A percentile compares a stretch with the other conserved stretches of the same genome.
Conservation (phyloP, 495 filamentous ascomycete species). For the Aspergillus bertholletiae region DNA sequence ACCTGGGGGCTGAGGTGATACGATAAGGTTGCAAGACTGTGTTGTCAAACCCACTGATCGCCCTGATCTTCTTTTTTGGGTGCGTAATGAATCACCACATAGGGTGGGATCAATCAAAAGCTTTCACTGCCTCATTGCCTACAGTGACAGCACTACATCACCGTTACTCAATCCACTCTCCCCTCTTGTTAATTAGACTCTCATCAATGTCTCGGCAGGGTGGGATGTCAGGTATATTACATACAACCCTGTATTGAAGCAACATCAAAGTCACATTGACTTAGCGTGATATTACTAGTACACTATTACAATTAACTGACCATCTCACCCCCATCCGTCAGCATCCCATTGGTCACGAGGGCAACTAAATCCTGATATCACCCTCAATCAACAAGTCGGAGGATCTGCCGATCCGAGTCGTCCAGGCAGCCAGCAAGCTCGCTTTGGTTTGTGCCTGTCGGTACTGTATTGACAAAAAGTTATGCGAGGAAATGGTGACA, state of each 20-base stretch:
- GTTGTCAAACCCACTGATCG: background rate
- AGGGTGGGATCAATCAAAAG: background rate
- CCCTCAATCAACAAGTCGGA: background rate
- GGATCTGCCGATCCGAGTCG: background rate
- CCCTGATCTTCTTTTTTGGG: background rate
- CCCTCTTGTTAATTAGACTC: background rate
- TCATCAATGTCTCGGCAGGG: background rate
- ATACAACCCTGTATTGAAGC: too few species aligned
- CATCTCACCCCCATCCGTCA: background rate
- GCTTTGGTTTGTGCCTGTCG: too few species aligned
- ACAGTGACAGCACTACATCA: too few species aligned
- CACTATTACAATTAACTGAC: background rate
- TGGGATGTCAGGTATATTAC: too few species aligned
- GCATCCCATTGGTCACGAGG: background rate
- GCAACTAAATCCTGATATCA: background rate
- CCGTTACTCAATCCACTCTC: too few species aligned
- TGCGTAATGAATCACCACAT: background rate
- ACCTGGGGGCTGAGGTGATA: too few species aligned
- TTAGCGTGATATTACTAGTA: too few species aligned
- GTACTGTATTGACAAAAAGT: too few species aligned
- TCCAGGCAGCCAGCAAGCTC: too few species aligned
- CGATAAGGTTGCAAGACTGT: background rate
- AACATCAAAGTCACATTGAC: too few species aligned
- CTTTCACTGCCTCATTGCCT: too few species aligned
- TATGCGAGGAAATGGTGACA: too few species aligned